Conservation (phyloP, 2,329 filamentous ascomycete species). For the Emmonsiellopsis sp. region DNA sequence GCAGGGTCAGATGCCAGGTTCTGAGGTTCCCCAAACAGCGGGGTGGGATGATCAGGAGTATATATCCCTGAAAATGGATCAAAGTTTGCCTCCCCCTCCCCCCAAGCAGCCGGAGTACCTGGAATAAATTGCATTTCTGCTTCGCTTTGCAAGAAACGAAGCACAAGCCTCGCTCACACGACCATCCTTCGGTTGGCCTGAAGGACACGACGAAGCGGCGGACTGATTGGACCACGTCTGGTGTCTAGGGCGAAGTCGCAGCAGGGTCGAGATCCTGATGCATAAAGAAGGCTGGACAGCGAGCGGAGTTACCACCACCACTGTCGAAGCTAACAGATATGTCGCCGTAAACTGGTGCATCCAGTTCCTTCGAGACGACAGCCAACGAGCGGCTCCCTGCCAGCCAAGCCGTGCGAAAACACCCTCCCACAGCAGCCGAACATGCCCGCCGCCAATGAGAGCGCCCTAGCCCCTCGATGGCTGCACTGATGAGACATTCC, state of each 20-base stretch:
- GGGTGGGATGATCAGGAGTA: not conserved
- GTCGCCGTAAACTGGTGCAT: no score
- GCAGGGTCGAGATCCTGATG: not conserved
- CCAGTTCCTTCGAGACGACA: not conserved
- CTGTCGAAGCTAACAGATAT: no score
- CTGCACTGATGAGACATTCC: not conserved
- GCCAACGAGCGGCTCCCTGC: not conserved
- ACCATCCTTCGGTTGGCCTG: not conserved
- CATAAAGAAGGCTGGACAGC: not conserved
- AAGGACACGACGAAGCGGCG: not conserved
- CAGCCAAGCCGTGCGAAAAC: not conserved
- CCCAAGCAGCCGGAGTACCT: not conserved
- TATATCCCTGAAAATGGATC: not conserved
- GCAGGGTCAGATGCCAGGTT: not conserved
- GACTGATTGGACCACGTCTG: conserved; percentile 4
- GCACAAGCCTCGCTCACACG: not conserved
- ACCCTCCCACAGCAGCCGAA: not conserved
- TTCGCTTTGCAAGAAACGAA: not conserved
- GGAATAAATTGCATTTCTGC: not conserved
- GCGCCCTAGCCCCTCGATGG: not conserved
- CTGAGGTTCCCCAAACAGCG: not conserved
- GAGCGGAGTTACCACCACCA: not conserved
- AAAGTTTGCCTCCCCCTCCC: not conserved
- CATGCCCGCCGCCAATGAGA: not conserved
- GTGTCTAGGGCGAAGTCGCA: not conserved